Conservation (phyloP, 2,329 filamentous ascomycete genomes). For the Botrytis deweyae region DNA sequence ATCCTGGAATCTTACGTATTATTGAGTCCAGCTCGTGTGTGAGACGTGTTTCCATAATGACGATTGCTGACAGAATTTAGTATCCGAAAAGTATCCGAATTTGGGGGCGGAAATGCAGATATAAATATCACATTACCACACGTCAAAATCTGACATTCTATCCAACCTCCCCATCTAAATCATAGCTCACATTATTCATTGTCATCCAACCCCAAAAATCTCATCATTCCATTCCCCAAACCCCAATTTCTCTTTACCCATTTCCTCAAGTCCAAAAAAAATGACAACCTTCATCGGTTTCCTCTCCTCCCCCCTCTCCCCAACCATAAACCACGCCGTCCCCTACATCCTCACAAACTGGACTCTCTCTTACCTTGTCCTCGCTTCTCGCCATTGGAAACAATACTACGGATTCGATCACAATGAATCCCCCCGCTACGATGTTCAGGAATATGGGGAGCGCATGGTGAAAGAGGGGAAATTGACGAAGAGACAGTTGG, state of each 20-base stretch:
- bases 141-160: background rate
- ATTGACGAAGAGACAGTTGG: background rate
- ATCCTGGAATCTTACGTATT: background rate
- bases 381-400: background rate
- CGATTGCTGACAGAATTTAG: background rate
- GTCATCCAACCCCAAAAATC: background rate
- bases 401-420: background rate
- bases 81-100: background rate
- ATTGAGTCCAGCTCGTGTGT: background rate
- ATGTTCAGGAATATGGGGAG: background rate
- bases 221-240: background rate
- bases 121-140: background rate
- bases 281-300: background rate
- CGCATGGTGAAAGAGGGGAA: background rate
- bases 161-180: background rate
- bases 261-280: too few species aligned
- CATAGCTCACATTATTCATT: too few species aligned
- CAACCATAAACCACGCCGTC: background rate
- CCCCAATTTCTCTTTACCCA: too few species aligned
- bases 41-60: background rate
- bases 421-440: background rate
- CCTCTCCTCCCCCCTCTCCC: background rate
- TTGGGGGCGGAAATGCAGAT: background rate
- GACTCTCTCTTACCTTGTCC: background rate
- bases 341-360: slow-evolving; percentile 5